Base-by-base conservation (phyloP, 2,329 filamentous ascomycete genomes). In the Diaporthe sp. region DNA sequence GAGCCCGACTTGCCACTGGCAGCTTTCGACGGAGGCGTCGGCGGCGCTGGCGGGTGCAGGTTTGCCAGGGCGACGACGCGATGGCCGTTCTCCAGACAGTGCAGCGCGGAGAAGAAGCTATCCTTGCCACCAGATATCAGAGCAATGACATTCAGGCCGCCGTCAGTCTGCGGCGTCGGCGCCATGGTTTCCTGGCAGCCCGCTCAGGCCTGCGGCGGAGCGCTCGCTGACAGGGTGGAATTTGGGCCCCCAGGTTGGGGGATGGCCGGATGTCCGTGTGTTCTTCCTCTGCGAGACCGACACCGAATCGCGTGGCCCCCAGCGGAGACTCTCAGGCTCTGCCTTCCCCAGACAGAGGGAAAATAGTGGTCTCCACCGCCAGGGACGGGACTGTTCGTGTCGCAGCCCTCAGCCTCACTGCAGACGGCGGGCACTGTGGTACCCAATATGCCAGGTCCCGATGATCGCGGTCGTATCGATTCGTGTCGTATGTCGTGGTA, bases 51-150 rank as follows among this genome's bases (percentile, higher is more conserved):
- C 22, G 95, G 96, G 82, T 96, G 90, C 73, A 99, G 88, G 84
- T 99, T 99, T 68, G 95, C 97, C 65, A 99, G 87, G 10, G 97
- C 97, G 70, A 98, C 91, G 62, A 99, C 88, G 77, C 90, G 90
- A 84, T 98, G 96, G 34, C 95, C 95, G 83, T 98, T 94, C 76
- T 92, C 91, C 78, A 95, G 88, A 84, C 96, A 98, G 86, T 99
- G 97, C 75, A 98, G 90, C 79, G 98, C 90, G 28, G 95, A 96
- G 87, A 94, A 98, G 84, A 99, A 93, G 78, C 96, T 98, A 87
- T 99, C 97, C 86, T 99, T 99, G 79, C 97, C 97, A 76, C 97
- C 97, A 28, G 97, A 99, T 78, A 99, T 93, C 77, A 99, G 88
- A 68, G 95, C 96, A 79, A 99, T 96, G 78, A 98, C 95, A 79